phyloP scores from a whole-genome alignment of 1,284 basidiomycete genomes.

The Pseudozyma hubeiensis region DNA sequence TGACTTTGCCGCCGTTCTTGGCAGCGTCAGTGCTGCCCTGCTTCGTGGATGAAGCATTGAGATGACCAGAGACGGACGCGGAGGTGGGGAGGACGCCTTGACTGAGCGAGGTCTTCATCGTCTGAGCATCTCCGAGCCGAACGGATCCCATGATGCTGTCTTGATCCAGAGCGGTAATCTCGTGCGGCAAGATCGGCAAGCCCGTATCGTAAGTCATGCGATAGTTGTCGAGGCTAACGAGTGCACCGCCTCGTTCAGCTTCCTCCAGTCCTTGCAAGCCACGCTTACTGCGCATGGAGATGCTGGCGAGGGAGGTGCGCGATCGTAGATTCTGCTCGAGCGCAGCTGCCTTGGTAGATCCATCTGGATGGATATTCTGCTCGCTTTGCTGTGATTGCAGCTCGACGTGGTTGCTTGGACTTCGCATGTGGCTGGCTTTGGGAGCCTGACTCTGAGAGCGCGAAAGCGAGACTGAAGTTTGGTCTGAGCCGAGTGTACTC shows the following conservation, averaged over 20 bases:
- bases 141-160: constrained; percentile 54
- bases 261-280: constrained; percentile 51
- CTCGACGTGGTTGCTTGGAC: constrained; percentile 14
- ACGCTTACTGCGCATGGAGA: constrained; percentile 54
- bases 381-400: not conserved
- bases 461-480: constrained; percentile 16
- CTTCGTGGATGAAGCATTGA: constrained; percentile 6
- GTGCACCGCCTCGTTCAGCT: constrained; percentile 52
- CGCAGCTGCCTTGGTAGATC: constrained; percentile 33
- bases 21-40: not conserved
- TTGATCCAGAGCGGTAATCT: constrained; percentile 46
- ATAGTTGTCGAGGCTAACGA: constrained; percentile 55
- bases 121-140: constrained; percentile 14
- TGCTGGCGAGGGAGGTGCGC: constrained; percentile 32
- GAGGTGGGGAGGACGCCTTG: constrained; percentile 10
- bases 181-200: constrained; percentile 46
- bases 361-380: constrained; percentile 8
- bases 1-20: constrained; percentile 16
- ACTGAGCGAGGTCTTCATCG: constrained; percentile 26
- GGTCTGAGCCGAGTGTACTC: not conserved
- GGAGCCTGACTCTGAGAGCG: constrained; percentile 32
- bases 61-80: constrained; percentile 6
- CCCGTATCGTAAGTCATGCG: constrained; percentile 50
- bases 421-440: constrained; percentile 40
- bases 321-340: constrained; percentile 35